Evolutionary conservation across 116 monocot species (phyloP).

Genomic region (Posidonia oceanica): DNA sequence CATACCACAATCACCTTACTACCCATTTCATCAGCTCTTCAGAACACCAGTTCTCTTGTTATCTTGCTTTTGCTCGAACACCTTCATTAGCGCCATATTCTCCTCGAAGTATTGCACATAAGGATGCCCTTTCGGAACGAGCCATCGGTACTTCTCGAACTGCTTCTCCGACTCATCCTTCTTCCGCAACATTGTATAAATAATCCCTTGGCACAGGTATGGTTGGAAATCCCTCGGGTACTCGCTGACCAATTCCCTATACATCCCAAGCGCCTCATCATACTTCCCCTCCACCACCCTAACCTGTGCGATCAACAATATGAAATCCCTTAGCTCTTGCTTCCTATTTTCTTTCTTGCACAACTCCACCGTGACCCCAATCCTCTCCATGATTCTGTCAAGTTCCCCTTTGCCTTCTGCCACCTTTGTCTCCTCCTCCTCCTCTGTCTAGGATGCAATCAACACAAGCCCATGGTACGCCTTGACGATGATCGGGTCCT

Average conservation of each 20-base stretch:
- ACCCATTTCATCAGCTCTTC: background rate
- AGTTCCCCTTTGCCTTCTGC: conserved; percentile 15
- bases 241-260: conserved; percentile 47
- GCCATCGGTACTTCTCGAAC: conserved; percentile 52
- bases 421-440: conserved; percentile 12
- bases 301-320: conserved; percentile 49
- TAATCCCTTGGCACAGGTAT: conserved; percentile 64
- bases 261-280: conserved; percentile 38
- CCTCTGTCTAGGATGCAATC: conserved; percentile 11
- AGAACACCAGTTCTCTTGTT: conserved; percentile 14
- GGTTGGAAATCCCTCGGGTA: conserved; percentile 64
- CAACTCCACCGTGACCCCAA: conserved; percentile 32
- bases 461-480: conserved; percentile 63
- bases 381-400: conserved; percentile 25
- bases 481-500: conserved; percentile 33
- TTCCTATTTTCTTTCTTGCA: conserved; percentile 48
- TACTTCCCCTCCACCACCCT: conserved; percentile 42
- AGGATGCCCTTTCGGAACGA: conserved; percentile 66
- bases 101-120: conserved; percentile 51
- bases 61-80: conserved; percentile 26
- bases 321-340: conserved; percentile 61
- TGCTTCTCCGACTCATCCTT: conserved; percentile 69
- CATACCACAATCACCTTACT: background rate
- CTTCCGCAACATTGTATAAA: conserved; percentile 52
- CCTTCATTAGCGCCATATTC: conserved; percentile 47